Percentiles rank a stretch among this genome's conserved stretches.
Evolutionary conservation across 2,329 filamentous ascomycete genomes (phyloP).

Genomic region (Ophiosphaerella korrae): DNA sequence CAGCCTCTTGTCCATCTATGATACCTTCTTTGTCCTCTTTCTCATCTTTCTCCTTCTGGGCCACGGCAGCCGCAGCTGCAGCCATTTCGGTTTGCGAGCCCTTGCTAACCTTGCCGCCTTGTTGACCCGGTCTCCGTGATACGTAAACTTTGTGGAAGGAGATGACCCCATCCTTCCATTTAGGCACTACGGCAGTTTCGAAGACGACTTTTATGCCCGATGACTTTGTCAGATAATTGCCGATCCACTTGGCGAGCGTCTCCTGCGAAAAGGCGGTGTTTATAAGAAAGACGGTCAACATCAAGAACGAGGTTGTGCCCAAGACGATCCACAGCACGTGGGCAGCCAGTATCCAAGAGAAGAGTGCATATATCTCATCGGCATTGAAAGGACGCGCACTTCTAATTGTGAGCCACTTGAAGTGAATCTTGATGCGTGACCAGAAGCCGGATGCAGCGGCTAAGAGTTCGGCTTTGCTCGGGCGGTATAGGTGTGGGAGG

Average conservation of each 20-base stretch:
- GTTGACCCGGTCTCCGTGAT: slow-evolving; percentile 84
- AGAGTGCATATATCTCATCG: slow-evolving; percentile 94
- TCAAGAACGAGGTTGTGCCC: slow-evolving; percentile 97
- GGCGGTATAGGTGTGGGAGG: slow-evolving; percentile 75
- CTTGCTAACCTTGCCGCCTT: slow-evolving; percentile 83
- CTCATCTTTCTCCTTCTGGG: slow-evolving; percentile 51
- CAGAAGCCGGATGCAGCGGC: slow-evolving; percentile 92
- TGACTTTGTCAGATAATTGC: slow-evolving; percentile 92
- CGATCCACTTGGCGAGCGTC: slow-evolving; percentile 89
- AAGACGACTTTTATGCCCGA: slow-evolving; percentile 94
- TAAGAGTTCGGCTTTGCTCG: slow-evolving; percentile 90
- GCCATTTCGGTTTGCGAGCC: slow-evolving; percentile 82
- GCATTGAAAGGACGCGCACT: slow-evolving; percentile 93
- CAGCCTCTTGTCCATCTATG: slow-evolving; percentile 55
- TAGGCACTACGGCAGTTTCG: slow-evolving; percentile 95
- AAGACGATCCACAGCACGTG: slow-evolving; percentile 96
- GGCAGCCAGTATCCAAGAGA: slow-evolving; percentile 92
- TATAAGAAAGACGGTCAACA: slow-evolving; percentile 83
- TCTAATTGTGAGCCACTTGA: slow-evolving; percentile 97
- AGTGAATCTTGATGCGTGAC: slow-evolving; percentile 84
- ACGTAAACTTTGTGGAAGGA: slow-evolving; percentile 97
- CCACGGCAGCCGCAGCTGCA: slow-evolving; percentile 78
- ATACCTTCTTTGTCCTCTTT: slow-evolving; percentile 37
- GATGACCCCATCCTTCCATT: slow-evolving; percentile 93
- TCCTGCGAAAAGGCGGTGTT: slow-evolving; percentile 98